Evolutionary conservation across 1,284 basidiomycete species (phyloP), one percentile per base, ranked within the genome.

Genomic region (Chondrostereum purpureum): DNA sequence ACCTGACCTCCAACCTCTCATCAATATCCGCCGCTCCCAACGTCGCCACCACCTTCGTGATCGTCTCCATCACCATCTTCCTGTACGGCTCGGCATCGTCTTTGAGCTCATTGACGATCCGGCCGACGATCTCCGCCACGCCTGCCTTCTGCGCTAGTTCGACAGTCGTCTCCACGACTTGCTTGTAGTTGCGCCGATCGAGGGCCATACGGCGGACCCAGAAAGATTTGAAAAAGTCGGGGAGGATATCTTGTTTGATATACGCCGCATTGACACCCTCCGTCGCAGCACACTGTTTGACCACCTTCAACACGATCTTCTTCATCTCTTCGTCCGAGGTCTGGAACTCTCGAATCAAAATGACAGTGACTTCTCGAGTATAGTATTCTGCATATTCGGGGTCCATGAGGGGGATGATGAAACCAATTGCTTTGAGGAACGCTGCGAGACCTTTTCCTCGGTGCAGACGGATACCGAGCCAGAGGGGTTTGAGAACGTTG

Each of bases 1-100:
- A 79, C 47, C 90, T 80, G 11, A 95, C 82, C 67, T 99, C 95
- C 39, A 99, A 73, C 42, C 93, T 78, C 65, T 99, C 93, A 60
- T 99, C 95, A 48, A 99, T 31, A 31, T 31, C 27, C n/a, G 27
- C 8, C 27, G 95, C 92, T 46, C 96, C 94, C 3, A 96, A 79
- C 10, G 86, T 88, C 5, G 86, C 27, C 22, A 99, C 78, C 31
- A 99, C 96, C 63, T 97, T 96, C 17, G 93, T 96, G 56, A 99
- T 97, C 0, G 96, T 98, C 70, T 99, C 96, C 95, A 99, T 99
- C 35, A 97, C 94, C 96, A 99, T 99, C 76, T 98, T 98, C 53
- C 95, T 77, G 73, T 95, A 98, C 4, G 93, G 92, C 69, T 99
- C 96, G 1, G 88, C 87, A 63, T 94, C 92, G 57, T 95, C 92